A percentile compares a stretch with the other conserved stretches of the same genome.
These are phyloP conservation scores for Neonectria faginata DNA, from an alignment of 2,329 filamentous ascomycete genomes.

Conservation along the genomic window DNA sequence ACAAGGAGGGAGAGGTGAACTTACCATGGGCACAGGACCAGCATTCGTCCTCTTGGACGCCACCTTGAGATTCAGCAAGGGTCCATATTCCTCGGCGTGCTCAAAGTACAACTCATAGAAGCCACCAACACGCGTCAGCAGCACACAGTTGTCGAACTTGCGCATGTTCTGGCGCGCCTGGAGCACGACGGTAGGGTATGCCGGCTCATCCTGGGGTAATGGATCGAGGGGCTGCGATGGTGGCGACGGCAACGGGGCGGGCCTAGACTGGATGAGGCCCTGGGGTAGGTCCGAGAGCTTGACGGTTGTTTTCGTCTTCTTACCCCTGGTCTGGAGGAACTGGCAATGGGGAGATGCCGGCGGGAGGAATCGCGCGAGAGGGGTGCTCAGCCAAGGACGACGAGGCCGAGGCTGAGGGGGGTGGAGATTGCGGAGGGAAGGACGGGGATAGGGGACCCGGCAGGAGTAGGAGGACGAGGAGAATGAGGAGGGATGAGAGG, in stretches of 20 bases:
- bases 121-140: constrained; percentile 91
- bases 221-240: constrained; percentile 32
- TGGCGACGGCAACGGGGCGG: constrained; percentile 13
- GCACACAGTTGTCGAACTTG: constrained; percentile 88
- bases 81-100: constrained; percentile 89
- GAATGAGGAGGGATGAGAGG: background rate
- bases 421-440: constrained; percentile 22
- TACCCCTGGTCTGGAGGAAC: constrained; percentile 55
- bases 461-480: constrained; percentile 10
- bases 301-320: constrained; percentile 66
- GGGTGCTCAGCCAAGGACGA: constrained; percentile 17
- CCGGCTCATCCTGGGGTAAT: constrained; percentile 58
- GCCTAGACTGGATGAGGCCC: constrained; percentile 53
- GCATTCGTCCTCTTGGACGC: constrained; percentile 82
- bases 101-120: constrained; percentile 99
- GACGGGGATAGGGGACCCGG: constrained; percentile 20
- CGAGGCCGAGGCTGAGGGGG: constrained; percentile 17
- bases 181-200: constrained; percentile 88
- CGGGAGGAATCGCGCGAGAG: constrained; percentile 37
- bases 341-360: constrained; percentile 36
- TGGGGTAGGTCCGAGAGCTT: constrained; percentile 69
- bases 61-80: constrained; percentile 88
- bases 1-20: constrained; percentile 21
- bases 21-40: constrained; percentile 86
- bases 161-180: constrained; percentile 91